phyloP scores from a whole-genome alignment of 2,329 filamentous ascomycete genomes.

The Didymella pomorum region DNA sequence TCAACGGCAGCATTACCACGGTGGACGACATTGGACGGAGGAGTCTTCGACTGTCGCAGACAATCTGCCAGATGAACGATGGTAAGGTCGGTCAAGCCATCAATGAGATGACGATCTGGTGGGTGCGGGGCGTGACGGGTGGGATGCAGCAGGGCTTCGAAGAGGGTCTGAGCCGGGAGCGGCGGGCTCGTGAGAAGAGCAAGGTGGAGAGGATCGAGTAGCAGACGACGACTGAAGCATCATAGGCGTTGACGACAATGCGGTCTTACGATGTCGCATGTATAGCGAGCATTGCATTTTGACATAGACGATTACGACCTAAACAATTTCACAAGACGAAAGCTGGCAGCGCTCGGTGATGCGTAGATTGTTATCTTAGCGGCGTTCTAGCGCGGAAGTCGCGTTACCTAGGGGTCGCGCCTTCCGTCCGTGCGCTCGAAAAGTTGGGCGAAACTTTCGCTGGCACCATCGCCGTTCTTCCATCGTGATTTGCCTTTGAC shows the following conservation, averaged over 20 bases:
- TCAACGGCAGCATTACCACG: constrained; percentile 61
- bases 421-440: constrained; percentile 11
- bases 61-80: constrained; percentile 68
- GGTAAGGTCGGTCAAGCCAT: constrained; percentile 69
- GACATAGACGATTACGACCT: neutral
- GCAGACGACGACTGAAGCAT: neutral
- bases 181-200: constrained; percentile 11
- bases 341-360: neutral
- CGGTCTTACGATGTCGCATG: neutral
- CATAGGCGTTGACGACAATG: neutral
- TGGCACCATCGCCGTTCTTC: constrained; percentile 6
- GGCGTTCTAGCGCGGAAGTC: constrained; percentile 9
- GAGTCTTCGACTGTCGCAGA: constrained; percentile 61
- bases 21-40: constrained; percentile 63
- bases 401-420: constrained; percentile 9
- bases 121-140: constrained; percentile 69
- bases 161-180: constrained; percentile 53
- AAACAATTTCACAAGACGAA: neutral
- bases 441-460: constrained; percentile 17
- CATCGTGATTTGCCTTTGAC: constrained; percentile 20
- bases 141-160: constrained; percentile 71
- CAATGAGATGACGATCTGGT: constrained; percentile 66
- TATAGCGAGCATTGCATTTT: neutral
- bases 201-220: constrained; percentile 16
- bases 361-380: constrained; percentile 14